Conservation (phyloP, 2,329 filamentous ascomycete genomes). For the Sarocladiaceae sp. region DNA sequence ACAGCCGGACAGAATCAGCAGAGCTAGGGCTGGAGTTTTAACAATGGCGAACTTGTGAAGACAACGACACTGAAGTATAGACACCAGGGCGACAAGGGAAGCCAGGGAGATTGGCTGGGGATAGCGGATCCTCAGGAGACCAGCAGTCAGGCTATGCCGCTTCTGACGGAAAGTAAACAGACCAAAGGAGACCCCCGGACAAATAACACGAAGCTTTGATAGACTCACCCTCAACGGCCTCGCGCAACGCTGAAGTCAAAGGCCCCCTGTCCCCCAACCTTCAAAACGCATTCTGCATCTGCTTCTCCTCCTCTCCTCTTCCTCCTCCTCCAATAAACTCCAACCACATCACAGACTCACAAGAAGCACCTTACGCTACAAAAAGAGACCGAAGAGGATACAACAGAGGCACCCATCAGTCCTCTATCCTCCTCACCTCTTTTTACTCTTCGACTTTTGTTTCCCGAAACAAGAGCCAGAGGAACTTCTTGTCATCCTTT, state of each 20-base stretch:
- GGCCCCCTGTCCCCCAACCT: conserved; percentile 13
- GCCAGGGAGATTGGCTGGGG: conserved; percentile 7
- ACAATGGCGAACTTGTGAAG: too few species aligned
- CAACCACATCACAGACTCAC: conserved; percentile 27
- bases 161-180: conserved; percentile 13
- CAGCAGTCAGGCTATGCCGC: conserved; percentile 9
- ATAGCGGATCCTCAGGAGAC: conserved; percentile 3
- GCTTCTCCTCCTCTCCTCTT: conserved; percentile 22
- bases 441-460: conserved; percentile 43
- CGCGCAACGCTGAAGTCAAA: not conserved
- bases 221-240: conserved; percentile 11
- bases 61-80: too few species aligned
- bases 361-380: conserved; percentile 19
- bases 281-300: conserved; percentile 35
- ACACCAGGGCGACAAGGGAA: not conserved
- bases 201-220: conserved; percentile 11
- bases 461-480: conserved; percentile 59
- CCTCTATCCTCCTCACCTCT: conserved; percentile 28
- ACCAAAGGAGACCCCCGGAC: conserved; percentile 9
- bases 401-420: conserved; percentile 24
- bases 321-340: conserved; percentile 33
- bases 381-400: conserved; percentile 26
- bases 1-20: not conserved
- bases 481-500: conserved; percentile 68
- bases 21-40: too few species aligned